Conservation (phyloP, 768 basidiomycete species). For the Suillus subaureus region DNA sequence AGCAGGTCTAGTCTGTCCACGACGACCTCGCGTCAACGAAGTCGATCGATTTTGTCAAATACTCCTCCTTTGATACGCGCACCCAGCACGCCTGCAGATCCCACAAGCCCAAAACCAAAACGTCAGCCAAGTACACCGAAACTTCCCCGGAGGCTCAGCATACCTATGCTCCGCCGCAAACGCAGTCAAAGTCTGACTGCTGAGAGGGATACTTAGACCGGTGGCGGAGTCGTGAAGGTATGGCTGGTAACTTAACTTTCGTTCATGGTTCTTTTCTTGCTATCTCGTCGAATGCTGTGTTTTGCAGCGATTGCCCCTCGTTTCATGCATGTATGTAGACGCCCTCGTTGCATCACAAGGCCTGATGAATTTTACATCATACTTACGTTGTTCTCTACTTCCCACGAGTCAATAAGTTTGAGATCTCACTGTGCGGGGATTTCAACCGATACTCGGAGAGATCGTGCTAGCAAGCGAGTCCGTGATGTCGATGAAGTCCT, state of each 20-base stretch:
- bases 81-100: conserved; percentile 3
- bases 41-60: conserved; percentile 22
- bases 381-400: not conserved
- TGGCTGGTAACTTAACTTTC: not conserved
- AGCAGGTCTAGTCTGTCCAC: not conserved
- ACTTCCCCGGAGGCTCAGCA: conserved; percentile 30
- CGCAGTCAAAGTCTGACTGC: conserved; percentile 14
- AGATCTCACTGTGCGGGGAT: not conserved
- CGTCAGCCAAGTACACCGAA: conserved; percentile 19
- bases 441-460: not conserved
- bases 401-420: not conserved
- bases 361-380: not conserved
- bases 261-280: not conserved
- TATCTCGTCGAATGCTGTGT: not conserved
- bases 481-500: not conserved
- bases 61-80: conserved; percentile 11
- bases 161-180: conserved; percentile 31
- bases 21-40: conserved; percentile 18
- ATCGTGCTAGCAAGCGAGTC: not conserved
- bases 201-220: not conserved
- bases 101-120: conserved; percentile 11
- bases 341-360: not conserved
- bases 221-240: no score
- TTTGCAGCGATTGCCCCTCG: not conserved
- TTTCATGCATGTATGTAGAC: not conserved